Base-by-base conservation (phyloP, 495 filamentous ascomycete species). In the Hyphodiscus hymeniophilus region DNA sequence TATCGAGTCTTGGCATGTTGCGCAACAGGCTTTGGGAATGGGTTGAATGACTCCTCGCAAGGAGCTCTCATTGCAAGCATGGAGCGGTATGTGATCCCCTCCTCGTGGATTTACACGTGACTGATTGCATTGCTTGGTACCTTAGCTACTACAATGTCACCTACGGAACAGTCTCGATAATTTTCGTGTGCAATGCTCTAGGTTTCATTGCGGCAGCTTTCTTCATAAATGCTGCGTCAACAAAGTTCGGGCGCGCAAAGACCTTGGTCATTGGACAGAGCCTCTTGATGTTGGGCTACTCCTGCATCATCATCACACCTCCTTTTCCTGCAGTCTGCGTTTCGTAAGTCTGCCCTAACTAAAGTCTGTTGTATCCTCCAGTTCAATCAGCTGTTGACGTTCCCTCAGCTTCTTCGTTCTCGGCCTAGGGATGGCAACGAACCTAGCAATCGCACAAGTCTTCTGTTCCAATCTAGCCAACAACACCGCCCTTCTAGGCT, bases 51-150 rank as follows among this genome's bases (percentile, higher is more conserved):
- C 59, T 70, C 74, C 16, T 80, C 81, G 0, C 74, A 82, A 0
- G 86, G 86, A 54, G 82, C 84, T 31, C 55, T 89, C 38, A 81
- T 90, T 53, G 83, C 84, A 0, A 81, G 82, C 51, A 81, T 90
- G 52, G 69, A 75, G 51, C 62, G 54, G 70, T 71, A 61, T 50
- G 64, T 53, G 11, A 11, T 22, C 1, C n/a, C 8, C 3, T 13
- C 11, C 15, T 13, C 7, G 16, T 35, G 24, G 10, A n/a, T n/a
- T 33, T 28, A 6, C 11, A 17, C 13, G 8, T 16, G n/a, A 22
- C 16, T 36, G 15, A 33, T 43, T 3, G 36, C 21, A 30, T 15
- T n/a, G 11, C 13, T 72, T n/a, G n/a, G n/a, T n/a, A n/a, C n/a
- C n/a, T 76, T 47, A 71, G 69, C 12, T 50, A 84, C 45, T 90